A percentile compares a stretch with the other conserved stretches of the same genome.
Conservation (phyloP, 148 eudicot species). For the Salicornia ramosissima region DNA sequence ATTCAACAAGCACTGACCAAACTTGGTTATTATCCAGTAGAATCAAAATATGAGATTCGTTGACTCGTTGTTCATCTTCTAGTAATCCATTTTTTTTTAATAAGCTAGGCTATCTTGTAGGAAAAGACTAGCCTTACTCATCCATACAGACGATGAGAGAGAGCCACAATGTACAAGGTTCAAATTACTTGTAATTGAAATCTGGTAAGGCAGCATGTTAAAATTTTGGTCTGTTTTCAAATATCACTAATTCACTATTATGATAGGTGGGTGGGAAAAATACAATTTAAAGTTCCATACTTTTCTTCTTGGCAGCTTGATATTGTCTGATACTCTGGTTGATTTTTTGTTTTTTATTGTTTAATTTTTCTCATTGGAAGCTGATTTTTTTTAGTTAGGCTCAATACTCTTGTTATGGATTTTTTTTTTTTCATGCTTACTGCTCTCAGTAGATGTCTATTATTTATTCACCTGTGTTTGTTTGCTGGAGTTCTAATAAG, state of each 20-base stretch:
- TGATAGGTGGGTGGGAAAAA: neutral
- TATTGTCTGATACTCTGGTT: neutral
- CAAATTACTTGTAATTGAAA: no score
- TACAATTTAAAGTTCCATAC: no score
- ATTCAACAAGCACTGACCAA: neutral
- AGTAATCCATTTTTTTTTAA: no score
- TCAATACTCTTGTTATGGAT: neutral
- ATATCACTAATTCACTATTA: neutral
- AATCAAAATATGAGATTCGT: no score
- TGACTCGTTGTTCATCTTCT: no score
- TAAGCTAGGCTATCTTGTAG: no score
- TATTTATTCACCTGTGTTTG: slow-evolving; percentile 10
- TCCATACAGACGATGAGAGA: no score
- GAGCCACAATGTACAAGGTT: no score
- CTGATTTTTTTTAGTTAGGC: neutral
- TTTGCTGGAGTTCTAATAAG: slow-evolving; percentile 3
- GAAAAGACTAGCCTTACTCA: no score
- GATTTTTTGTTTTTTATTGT: neutral
- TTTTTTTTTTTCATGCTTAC: neutral
- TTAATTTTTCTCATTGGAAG: neutral
- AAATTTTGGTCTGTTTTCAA: no score
- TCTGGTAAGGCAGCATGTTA: neutral
- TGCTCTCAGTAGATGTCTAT: neutral
- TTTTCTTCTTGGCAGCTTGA: no score
- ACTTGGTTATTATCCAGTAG: neutral